Evolutionary conservation across 2,329 filamentous ascomycete species (phyloP), one percentile per base, ranked within the genome.

Genomic region (Pseudocercospora vitis): DNA sequence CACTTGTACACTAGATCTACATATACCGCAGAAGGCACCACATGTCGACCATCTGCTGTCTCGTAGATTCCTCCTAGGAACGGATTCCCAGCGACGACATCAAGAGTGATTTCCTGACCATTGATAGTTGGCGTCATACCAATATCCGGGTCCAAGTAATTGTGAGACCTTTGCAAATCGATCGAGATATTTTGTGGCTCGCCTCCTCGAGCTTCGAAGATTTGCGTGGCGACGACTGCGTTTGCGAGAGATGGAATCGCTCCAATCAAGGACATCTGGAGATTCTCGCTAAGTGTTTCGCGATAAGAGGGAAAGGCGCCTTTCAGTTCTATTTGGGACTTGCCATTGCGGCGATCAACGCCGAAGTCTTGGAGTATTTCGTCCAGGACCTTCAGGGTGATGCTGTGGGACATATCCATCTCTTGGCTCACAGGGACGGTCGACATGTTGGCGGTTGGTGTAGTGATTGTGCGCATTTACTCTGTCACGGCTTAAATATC

Each of bases 81-180:
- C 3, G 50, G 50, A 29, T 53, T 53, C 2, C 50, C 50, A 5
- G 19, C 32, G 2, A 53, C 23, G 2, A 53, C 18, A 33, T 53
- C 50, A 2, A 53, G 26, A 11, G 44, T 53, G 32, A 53, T 53
- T 31, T 53, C 50, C 32, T 53, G 51, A 11, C 45, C 51, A 49
- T 53, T 53, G 21, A 53, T 19, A 7, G 45, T 53, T 5, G 51
- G 51, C 16, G 51, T 53, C 51, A 48, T 53, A 4, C 51, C 51
- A 40, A 53, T 48, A 18, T 53, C 51, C 21, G 51, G 51, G 44
- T 53, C 51, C 12, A 53, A 23, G 19, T 53, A 53, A 16, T 48
- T 48, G 31, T 53, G 51, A 1, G 31, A 23, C n/a, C 51, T 3
- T 16, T 33, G 24, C 19, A 53, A 16, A 31, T 53, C 51, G 4